phyloP scores from a whole-genome alignment of 1,139 yeast genomes.

The Yamadazyma atlantica region DNA sequence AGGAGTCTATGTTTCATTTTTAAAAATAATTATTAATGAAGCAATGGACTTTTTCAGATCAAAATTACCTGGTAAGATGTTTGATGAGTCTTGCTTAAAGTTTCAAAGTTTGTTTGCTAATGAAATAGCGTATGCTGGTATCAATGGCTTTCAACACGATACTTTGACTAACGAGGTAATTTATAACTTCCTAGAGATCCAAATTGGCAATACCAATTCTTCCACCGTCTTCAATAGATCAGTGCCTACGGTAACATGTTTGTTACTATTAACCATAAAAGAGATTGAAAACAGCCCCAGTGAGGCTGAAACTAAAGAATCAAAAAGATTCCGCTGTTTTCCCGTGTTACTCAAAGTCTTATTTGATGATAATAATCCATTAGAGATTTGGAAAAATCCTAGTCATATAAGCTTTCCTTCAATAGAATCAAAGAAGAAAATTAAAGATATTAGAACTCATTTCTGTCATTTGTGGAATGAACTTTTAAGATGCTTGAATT shows the following conservation, averaged over 20 bases:
- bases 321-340: slow-evolving; percentile 8
- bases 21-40: slow-evolving; percentile 35
- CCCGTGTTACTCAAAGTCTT: slow-evolving; percentile 17
- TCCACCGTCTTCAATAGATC: slow-evolving; percentile 15
- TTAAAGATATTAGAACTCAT: slow-evolving; percentile 30
- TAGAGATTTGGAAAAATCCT: slow-evolving; percentile 43
- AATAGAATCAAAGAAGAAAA: slow-evolving; percentile 18
- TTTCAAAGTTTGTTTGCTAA: slow-evolving; percentile 28
- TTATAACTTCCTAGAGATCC: slow-evolving; percentile 14
- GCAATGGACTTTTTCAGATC: slow-evolving; percentile 24
- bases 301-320: slow-evolving; percentile 7
- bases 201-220: slow-evolving; percentile 2
- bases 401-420: slow-evolving; percentile 22
- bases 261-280: slow-evolving; percentile 25
- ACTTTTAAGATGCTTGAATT: slow-evolving; percentile 32
- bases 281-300: slow-evolving; percentile 15
- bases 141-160: neutral
- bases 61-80: slow-evolving; percentile 13
- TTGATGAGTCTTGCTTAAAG: slow-evolving; percentile 13
- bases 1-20: slow-evolving; percentile 32
- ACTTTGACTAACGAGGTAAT: slow-evolving; percentile 7
- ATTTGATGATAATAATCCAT: slow-evolving; percentile 16
- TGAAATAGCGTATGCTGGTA: slow-evolving; percentile 22
- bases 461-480: slow-evolving; percentile 39
- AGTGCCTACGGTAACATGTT: slow-evolving; percentile 23